Percentiles rank a stretch among this genome's conserved stretches.
Conservation (phyloP, 2,329 filamentous ascomycete genomes). For the Penicillium rolfsii region DNA sequence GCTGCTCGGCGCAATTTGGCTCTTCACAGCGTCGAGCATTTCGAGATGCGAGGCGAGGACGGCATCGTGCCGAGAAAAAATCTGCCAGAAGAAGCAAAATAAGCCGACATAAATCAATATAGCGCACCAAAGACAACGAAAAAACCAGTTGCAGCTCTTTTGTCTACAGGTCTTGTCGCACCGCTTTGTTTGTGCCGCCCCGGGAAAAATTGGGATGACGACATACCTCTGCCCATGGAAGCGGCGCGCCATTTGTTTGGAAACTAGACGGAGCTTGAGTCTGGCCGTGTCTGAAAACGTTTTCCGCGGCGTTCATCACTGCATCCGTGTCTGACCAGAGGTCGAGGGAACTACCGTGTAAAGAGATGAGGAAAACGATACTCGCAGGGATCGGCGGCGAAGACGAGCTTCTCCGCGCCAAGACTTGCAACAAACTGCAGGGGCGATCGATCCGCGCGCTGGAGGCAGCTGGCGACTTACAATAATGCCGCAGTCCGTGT, state of each 20-base stretch:
- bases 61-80: slow-evolving; percentile 47
- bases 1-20: slow-evolving; percentile 32
- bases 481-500: too few species aligned
- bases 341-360: not conserved
- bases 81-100: slow-evolving; percentile 25
- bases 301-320: slow-evolving; percentile 12
- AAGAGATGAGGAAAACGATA: slow-evolving; percentile 9
- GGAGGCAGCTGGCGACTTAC: too few species aligned
- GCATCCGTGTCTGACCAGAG: not conserved
- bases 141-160: not conserved
- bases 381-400: slow-evolving; percentile 24
- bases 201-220: slow-evolving; percentile 13
- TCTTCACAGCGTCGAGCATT: slow-evolving; percentile 42
- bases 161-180: slow-evolving; percentile 7
- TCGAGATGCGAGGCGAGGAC: slow-evolving; percentile 45
- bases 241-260: slow-evolving; percentile 2
- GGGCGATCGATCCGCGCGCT: not conserved
- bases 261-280: not conserved
- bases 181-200: slow-evolving; percentile 1
- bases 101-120: not conserved
- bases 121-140: not conserved
- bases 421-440: slow-evolving; percentile 12
- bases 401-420: slow-evolving; percentile 29
- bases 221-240: slow-evolving; percentile 31
- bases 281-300: not conserved